Percentiles rank a stretch among this genome's conserved stretches.
Conservation (phyloP, 257 asterid species). For the Petrea volubilis region DNA sequence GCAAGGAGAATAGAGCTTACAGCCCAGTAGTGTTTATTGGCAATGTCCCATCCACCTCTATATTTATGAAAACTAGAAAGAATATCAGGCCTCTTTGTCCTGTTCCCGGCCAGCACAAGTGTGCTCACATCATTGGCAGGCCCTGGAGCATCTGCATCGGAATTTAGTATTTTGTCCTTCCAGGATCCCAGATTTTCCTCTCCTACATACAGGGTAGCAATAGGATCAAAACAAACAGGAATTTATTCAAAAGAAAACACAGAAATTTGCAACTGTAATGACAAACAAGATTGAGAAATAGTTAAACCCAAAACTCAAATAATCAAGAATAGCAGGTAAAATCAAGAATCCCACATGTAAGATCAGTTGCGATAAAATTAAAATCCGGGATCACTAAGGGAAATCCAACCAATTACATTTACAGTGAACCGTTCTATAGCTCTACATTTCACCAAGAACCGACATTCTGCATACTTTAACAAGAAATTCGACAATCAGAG, state of each 20-base stretch:
- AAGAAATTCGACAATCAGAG: not conserved
- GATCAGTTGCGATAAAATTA: not conserved
- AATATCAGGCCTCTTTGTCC: slow-evolving; percentile 75
- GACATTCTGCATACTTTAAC: not conserved
- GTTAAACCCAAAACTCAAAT: not conserved
- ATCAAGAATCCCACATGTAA: not conserved
- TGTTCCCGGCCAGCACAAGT: slow-evolving; percentile 64
- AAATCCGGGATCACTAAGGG: not conserved
- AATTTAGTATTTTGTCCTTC: slow-evolving; percentile 53
- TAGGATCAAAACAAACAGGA: not conserved
- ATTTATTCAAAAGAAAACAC: not conserved
- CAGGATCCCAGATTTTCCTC: slow-evolving; percentile 57
- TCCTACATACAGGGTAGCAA: slow-evolving; percentile 33
- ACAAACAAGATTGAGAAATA: not conserved
- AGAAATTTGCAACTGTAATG: not conserved
- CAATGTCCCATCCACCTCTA: slow-evolving; percentile 81
- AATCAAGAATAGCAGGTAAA: slow-evolving; percentile 5
- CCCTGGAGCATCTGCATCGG: slow-evolving; percentile 60
- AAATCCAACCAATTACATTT: not conserved
- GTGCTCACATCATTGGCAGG: slow-evolving; percentile 46
- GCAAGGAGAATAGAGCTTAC: slow-evolving; percentile 37
- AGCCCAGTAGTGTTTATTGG: slow-evolving; percentile 72
- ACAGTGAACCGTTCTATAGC: not conserved
- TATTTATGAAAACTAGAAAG: slow-evolving; percentile 63
- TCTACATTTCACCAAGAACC: not conserved